Conservation (phyloP, 441 rosid genomes). For the Mallotus japonicus region DNA sequence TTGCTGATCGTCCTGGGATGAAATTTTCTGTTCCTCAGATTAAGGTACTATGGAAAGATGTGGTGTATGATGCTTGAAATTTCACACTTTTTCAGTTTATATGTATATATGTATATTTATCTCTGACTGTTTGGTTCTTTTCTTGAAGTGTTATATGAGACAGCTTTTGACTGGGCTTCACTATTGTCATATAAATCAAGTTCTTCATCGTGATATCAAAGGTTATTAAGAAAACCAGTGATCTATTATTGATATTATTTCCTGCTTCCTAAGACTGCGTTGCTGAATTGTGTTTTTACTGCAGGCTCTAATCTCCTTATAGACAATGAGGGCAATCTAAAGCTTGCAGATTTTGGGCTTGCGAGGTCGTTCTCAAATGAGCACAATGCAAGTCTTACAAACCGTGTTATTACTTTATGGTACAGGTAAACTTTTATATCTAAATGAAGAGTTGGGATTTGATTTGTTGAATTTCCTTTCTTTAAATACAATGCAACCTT, state of each 20-base stretch:
- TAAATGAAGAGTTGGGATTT: slow-evolving; percentile 5
- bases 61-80: background rate
- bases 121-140: slow-evolving; percentile 5
- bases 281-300: slow-evolving; percentile 19
- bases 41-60: slow-evolving; percentile 32
- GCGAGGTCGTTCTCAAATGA: slow-evolving; percentile 80
- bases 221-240: slow-evolving; percentile 34
- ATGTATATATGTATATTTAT: background rate
- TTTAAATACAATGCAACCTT: background rate
- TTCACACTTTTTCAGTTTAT: background rate
- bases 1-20: slow-evolving; percentile 92
- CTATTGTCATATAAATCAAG: slow-evolving; percentile 91
- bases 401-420: slow-evolving; percentile 94
- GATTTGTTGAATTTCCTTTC: background rate
- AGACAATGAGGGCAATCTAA: slow-evolving; percentile 91
- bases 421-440: slow-evolving; percentile 57
- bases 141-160: slow-evolving; percentile 81
- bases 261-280: background rate
- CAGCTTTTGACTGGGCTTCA: slow-evolving; percentile 94
- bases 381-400: slow-evolving; percentile 70
- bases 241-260: background rate
- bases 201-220: slow-evolving; percentile 95
- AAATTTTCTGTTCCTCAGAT: slow-evolving; percentile 77
- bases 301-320: slow-evolving; percentile 91
- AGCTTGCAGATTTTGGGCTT: slow-evolving; percentile 97